These are phyloP conservation scores for Epichloe hybrida DNA, from an alignment of 2,329 filamentous ascomycete species.

Conservation along the genomic window DNA sequence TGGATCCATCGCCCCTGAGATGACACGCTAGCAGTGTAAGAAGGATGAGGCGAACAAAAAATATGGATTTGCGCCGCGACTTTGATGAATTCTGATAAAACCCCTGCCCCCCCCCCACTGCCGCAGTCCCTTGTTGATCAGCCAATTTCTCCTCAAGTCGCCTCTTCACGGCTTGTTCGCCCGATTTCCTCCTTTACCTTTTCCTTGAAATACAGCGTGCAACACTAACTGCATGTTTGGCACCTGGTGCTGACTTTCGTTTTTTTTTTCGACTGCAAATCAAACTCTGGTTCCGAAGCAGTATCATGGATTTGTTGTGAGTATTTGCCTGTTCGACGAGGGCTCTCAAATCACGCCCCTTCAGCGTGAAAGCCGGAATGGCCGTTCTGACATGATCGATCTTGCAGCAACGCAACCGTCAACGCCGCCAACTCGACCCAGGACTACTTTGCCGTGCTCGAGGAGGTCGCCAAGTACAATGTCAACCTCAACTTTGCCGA, in stretches of 20 bases:
- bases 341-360: conserved; percentile 4
- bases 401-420: conserved; percentile 37
- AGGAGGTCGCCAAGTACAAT: conserved; percentile 59
- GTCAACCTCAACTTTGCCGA: conserved; percentile 76
- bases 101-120: conserved; percentile 7
- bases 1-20: not conserved
- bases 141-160: conserved; percentile 1
- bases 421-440: conserved; percentile 34
- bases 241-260: not conserved
- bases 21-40: not conserved
- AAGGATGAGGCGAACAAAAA: conserved; percentile 1
- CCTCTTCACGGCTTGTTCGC: not conserved
- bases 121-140: not conserved
- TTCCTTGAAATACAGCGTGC: not conserved
- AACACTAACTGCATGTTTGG: not conserved
- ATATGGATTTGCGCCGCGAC: not conserved
- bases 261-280: not conserved
- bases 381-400: conserved; percentile 4
- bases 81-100: conserved; percentile 6
- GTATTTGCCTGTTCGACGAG: conserved; percentile 5
- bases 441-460: conserved; percentile 43
- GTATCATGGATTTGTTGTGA: conserved; percentile 22
- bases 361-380: not conserved
- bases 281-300: not conserved
- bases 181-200: not conserved